Conservation (phyloP, 2,329 filamentous ascomycete genomes). For the Blastomyces emzantsi region DNA sequence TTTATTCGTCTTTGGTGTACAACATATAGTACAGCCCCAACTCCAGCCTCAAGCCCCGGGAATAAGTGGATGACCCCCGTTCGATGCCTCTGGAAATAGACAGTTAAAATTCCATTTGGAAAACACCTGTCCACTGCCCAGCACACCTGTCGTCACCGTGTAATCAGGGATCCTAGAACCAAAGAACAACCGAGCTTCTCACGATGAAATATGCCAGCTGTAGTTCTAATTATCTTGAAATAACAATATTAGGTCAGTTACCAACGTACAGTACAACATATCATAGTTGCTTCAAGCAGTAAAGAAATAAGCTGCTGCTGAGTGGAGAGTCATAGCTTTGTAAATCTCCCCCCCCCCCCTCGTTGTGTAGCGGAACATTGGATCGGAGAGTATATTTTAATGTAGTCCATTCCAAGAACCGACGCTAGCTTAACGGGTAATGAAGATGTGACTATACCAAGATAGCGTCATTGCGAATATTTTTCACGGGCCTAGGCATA, state of each 20-base stretch:
- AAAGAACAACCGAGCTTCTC: constrained; percentile 26
- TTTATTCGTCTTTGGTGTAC: not conserved
- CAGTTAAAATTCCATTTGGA: not conserved
- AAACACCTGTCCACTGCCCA: not conserved
- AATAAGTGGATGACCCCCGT: not conserved
- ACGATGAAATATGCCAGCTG: constrained; percentile 22
- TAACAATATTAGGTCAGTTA: not conserved
- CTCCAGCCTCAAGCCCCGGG: not conserved
- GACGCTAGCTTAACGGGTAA: constrained; percentile 21
- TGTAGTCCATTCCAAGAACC: constrained; percentile 17
- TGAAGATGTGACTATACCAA: constrained; percentile 31
- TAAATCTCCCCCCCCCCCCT: constrained; percentile 22
- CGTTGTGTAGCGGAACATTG: constrained; percentile 10
- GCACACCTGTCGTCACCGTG: constrained; percentile 18
- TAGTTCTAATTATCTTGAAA: not conserved
- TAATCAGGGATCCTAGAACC: constrained; percentile 24
- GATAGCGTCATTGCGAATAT: constrained; percentile 27
- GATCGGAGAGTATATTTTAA: constrained; percentile 26
- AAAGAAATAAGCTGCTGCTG: constrained; percentile 33
- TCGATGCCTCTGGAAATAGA: not conserved
- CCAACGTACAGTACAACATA: not conserved
- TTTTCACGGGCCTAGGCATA: constrained; percentile 9
- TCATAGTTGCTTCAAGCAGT: no score
- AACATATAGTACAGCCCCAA: not conserved
- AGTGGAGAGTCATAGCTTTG: constrained; percentile 29